phyloP scores from a whole-genome alignment of 805 yeast genomes.

The Sungouiella thailandica region DNA sequence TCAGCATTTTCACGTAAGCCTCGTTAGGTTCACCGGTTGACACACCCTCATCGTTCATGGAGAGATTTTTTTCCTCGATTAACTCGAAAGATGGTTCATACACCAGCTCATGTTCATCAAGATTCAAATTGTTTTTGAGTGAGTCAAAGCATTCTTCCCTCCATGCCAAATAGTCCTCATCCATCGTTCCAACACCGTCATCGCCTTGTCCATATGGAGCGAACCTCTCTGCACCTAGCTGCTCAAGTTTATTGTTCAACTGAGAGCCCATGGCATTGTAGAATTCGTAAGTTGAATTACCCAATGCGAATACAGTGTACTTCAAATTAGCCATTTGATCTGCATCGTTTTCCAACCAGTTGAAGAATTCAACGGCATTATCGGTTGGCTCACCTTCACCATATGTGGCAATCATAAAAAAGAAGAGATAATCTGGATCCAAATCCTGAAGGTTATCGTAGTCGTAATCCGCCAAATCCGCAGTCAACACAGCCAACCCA shows the following conservation, averaged over 20 bases:
- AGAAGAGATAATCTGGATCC: constrained; percentile 48
- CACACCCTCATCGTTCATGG: constrained; percentile 27
- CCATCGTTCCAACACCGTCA: constrained; percentile 91
- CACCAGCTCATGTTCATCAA: constrained; percentile 74
- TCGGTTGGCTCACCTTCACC: constrained; percentile 99
- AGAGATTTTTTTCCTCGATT: constrained; percentile 28
- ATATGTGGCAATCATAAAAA: constrained; percentile 82
- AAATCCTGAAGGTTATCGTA: constrained; percentile 68
- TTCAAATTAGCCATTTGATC: constrained; percentile 53
- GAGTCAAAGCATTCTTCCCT: constrained; percentile 70
- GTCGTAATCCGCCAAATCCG: constrained; percentile 86
- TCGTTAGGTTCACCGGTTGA: constrained; percentile 78
- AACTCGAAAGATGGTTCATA: constrained; percentile 67
- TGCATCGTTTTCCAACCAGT: constrained; percentile 53
- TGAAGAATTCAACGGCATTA: constrained; percentile 77
- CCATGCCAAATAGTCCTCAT: constrained; percentile 93
- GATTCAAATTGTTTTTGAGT: constrained; percentile 55
- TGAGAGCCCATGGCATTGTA: constrained; percentile 79
- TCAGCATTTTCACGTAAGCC: constrained; percentile 27
- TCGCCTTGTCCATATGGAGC: constrained; percentile 90
- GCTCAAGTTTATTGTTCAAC: constrained; percentile 44
- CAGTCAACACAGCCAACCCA: constrained; percentile 77
- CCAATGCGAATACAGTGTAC: constrained; percentile 83
- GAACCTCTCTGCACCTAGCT: constrained; percentile 67
- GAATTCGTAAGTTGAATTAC: constrained; percentile 91